Evolutionary conservation across 2,329 filamentous ascomycete species (phyloP), one percentile per base, ranked within the genome.

Genomic region (Colletotrichum spinosum): DNA sequence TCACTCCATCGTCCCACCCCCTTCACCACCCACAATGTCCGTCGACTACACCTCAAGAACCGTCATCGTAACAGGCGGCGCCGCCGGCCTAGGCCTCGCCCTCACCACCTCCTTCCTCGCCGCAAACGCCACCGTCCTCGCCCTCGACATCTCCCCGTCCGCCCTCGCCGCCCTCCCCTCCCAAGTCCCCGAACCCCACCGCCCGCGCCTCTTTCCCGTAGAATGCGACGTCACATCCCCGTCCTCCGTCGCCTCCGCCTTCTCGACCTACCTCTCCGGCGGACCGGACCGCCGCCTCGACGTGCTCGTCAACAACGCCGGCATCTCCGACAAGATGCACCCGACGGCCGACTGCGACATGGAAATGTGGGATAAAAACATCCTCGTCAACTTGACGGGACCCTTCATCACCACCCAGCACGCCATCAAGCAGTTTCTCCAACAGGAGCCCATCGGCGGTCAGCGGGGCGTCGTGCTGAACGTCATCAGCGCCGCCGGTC

Each of bases 301-400:
- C 72, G 77, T 88, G n/a, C 76, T 89, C 6, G 74, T 88, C 70
- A 88, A 88, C 75, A 86, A 85, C 66, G 86, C 86, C 9, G 87
- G 83, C 25, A 78, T 88, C 60, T 84, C 86, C 77, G 87, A 89
- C 70, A 77, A 75, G 35, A 86, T 88, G 68, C 81, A 85, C 48
- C 81, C 84, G 0, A 83, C 83, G 0, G 86, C 82, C 13, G 77
- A 78, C 8, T 72, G 82, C 55, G 77, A 82, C 17, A 77, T 78
- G 63, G 74, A 73, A 2, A 70, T 80, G 2, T 89, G 85, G 86
- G 80, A 88, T 65, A 76, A 76, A 4, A 82, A 88, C 6, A 78
- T 90, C 41, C 79, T 78, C 11, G 76, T 88, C 65, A 89, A 89
- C 69, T 73, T 88, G 41, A 88, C 84, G 6, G 86, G 84, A 0